Evolutionary conservation across 495 filamentous ascomycete species (phyloP).

Genomic region (Niebla homalea): DNA sequence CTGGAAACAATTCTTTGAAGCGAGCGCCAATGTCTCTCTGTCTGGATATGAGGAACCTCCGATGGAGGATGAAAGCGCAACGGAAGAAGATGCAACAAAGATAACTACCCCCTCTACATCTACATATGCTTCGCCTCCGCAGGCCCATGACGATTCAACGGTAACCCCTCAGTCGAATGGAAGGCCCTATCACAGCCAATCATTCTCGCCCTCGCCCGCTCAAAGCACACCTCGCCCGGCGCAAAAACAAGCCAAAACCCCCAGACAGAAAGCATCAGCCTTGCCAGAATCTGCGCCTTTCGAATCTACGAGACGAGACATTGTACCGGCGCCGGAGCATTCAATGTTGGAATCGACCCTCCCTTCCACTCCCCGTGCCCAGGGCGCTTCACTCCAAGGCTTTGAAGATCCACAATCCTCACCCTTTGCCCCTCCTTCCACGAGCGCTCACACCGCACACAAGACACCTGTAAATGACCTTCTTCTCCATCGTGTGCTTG

Average conservation of each 20-base stretch:
- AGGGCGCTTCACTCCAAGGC: constrained; percentile 15
- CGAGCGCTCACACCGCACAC: constrained; percentile 16
- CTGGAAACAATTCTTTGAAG: constrained; percentile 99
- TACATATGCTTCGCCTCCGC: constrained; percentile 19
- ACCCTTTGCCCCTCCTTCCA: constrained; percentile 36
- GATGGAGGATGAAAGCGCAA: constrained; percentile 35
- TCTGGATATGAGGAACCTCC: constrained; percentile 79
- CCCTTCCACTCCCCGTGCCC: constrained; percentile 32
- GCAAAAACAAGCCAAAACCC: constrained; percentile 29
- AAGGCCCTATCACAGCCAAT: constrained; percentile 30
- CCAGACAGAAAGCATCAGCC: constrained; percentile 10
- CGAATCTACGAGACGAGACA: constrained; percentile 47
- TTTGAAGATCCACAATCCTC: constrained; percentile 27
- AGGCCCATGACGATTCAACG: constrained; percentile 41
- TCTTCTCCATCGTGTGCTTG: constrained; percentile 73
- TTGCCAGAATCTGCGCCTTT: constrained; percentile 42
- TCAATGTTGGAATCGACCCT: constrained; percentile 33
- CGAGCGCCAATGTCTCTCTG: constrained; percentile 92
- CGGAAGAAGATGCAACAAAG: constrained; percentile 32
- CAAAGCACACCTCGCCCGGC: constrained; percentile 40
- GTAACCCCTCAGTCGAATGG: constrained; percentile 27
- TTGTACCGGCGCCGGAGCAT: constrained; percentile 27
- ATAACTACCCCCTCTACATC: constrained; percentile 35
- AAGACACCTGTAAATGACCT: constrained; percentile 38
- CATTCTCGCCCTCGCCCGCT: constrained; percentile 40